Conservation (phyloP, 108 stramenopile genomes). For the Fistulifera solaris region DNA sequence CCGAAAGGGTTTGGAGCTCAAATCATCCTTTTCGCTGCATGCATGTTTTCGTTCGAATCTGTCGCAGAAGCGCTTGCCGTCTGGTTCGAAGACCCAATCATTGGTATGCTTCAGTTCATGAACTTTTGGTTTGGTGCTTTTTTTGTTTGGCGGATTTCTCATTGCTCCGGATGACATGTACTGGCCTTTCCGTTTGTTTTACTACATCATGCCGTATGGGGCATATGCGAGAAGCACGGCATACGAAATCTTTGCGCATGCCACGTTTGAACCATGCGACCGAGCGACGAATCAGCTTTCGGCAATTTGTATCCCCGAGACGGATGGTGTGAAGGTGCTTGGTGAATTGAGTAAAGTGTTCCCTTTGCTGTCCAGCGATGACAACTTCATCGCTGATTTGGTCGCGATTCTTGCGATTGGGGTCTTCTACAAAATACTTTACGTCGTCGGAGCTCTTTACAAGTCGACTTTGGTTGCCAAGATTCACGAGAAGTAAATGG, state of each 20-base stretch:
- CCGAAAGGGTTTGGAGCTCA: conserved; percentile 4
- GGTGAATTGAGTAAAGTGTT: conserved; percentile 12
- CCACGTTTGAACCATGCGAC: conserved; percentile 12
- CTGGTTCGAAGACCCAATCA: conserved; percentile 16
- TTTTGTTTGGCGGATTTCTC: conserved; percentile 24
- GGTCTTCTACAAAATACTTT: conserved; percentile 7
- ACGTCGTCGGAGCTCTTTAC: conserved; percentile 6
- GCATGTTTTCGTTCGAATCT: conserved; percentile 12
- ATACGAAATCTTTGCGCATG: conserved; percentile 9
- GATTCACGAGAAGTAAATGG: conserved; percentile 1
- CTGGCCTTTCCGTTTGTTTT: conserved; percentile 21
- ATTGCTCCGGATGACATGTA: conserved; percentile 21
- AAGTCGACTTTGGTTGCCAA: conserved; percentile 2
- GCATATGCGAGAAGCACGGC: conserved; percentile 14
- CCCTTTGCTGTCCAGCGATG: conserved; percentile 9
- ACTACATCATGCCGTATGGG: conserved; percentile 18
- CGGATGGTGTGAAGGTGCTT: conserved; percentile 12
- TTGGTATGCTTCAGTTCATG: conserved; percentile 28
- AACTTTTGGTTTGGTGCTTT: conserved; percentile 26
- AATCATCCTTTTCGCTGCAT: conserved; percentile 5
- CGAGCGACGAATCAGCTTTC: not conserved
- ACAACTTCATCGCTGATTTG: not conserved
- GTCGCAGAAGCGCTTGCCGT: conserved; percentile 9
- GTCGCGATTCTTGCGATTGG: not conserved
- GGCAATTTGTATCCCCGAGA: conserved; percentile 5